Percentiles rank a stretch among this genome's conserved stretches.
These are phyloP conservation scores for Fusarium vanettenii DNA, from an alignment of 2,329 filamentous ascomycete species.

Conservation along the genomic window DNA sequence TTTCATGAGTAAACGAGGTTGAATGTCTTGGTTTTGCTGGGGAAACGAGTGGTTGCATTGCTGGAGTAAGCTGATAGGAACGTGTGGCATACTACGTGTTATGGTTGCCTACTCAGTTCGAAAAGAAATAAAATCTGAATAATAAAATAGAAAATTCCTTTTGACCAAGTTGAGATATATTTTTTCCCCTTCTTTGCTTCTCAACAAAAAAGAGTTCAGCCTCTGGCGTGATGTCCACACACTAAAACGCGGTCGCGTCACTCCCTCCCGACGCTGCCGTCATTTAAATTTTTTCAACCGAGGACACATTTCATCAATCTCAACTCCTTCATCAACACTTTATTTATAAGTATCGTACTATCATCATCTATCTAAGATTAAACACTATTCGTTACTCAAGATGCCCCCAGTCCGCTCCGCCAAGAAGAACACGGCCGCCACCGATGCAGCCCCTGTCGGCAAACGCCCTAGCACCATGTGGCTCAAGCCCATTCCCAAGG, in stretches of 20 bases:
- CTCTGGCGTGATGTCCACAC: not conserved
- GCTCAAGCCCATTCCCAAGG: slow-evolving; percentile 10
- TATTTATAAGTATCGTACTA: not conserved
- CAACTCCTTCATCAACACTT: not conserved
- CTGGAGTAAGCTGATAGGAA: not conserved
- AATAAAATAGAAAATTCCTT: not conserved
- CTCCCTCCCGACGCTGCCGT: no score
- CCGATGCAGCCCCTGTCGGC: not conserved
- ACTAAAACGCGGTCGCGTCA: not conserved
- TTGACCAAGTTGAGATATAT: not conserved
- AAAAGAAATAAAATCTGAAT: not conserved
- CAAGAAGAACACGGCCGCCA: slow-evolving; percentile 8
- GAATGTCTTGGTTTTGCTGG: not conserved
- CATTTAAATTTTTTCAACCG: not conserved
- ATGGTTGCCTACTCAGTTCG: not conserved
- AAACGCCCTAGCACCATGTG: not conserved
- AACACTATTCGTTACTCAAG: not conserved
- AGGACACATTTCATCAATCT: not conserved
- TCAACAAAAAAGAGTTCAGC: not conserved
- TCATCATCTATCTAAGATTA: not conserved
- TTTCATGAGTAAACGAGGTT: slow-evolving; percentile 3
- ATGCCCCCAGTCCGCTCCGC: slow-evolving; percentile 22
- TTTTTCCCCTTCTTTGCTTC: not conserved
- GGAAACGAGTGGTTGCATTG: not conserved
- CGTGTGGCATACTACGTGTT: not conserved